These are phyloP conservation scores for Gaultheria prostrata DNA, from an alignment of 148 eudicot species.

Conservation along the genomic window DNA sequence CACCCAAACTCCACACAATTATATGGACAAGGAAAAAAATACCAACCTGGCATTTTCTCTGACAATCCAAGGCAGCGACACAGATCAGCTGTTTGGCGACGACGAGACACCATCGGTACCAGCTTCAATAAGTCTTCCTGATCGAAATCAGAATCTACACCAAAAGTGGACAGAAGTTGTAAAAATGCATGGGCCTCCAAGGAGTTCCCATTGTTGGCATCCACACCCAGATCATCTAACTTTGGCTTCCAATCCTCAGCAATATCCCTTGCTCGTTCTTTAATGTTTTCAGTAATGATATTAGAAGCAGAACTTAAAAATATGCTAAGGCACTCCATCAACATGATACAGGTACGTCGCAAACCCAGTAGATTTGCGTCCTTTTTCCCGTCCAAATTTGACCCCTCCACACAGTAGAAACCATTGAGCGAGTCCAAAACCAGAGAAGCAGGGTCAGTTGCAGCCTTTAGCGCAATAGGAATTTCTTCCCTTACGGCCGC, in stretches of 20 bases:
- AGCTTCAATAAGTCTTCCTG: conserved; percentile 67
- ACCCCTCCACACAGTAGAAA: conserved; percentile 60
- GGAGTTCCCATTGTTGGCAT: conserved; percentile 93
- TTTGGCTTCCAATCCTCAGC: conserved; percentile 95
- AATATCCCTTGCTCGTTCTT: conserved; percentile 69
- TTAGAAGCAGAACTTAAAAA: conserved; percentile 48
- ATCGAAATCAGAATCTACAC: conserved; percentile 72
- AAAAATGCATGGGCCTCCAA: conserved; percentile 99
- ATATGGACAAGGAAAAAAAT: conserved; percentile 1
- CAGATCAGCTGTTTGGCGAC: conserved; percentile 96
- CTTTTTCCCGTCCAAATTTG: conserved; percentile 74
- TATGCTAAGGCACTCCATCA: conserved; percentile 94
- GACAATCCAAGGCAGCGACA: conserved; percentile 96
- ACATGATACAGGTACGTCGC: conserved; percentile 92
- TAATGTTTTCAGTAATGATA: conserved; percentile 57
- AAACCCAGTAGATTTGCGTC: conserved; percentile 87
- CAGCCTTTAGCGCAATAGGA: conserved; percentile 79
- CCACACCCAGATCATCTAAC: conserved; percentile 82
- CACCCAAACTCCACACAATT: not conserved
- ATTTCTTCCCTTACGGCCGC: conserved; percentile 90
- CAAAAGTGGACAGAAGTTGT: conserved; percentile 85
- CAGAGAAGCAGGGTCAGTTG: conserved; percentile 78
- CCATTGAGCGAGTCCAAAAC: conserved; percentile 80
- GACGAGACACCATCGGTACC: conserved; percentile 97
- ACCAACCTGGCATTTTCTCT: conserved; percentile 82